Base-by-base conservation (phyloP, 1,284 basidiomycete genomes). In the Cronartium quercuum region DNA sequence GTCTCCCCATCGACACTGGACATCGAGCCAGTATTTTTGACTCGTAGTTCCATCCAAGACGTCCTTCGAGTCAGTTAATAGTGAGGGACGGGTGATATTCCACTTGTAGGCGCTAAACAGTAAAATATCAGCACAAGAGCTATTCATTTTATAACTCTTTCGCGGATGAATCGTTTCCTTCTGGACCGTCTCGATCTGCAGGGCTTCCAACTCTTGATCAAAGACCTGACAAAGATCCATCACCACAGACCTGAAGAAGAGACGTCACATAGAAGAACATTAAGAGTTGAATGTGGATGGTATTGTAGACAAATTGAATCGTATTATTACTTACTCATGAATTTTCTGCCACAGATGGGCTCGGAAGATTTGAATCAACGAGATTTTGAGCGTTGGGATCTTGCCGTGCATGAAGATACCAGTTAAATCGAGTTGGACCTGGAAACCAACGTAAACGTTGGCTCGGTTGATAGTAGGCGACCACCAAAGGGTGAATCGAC, bases 401-500 rank as follows among this genome's bases (percentile, higher is more conserved):
- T 98, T 98, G 80, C 94, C 94, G 83, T 96, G 93, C 90, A 91
- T 92, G 85, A 92, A 91, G 76, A 91, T 91, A 81, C 93, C 95
- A 34, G 95, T 98, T 78, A 98, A 83, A 86, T 98, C 95, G 66
- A 98, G 87, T 81, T 98, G 96, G 24, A 98, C 96, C 83, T 98
- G 96, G 90, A 98, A 98, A 87, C 95, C 96, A 81, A 98, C 94
- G 81, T 98, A 98, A 82, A 98, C 94, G 81, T 98, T 98, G 71
- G 94, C 94, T 78, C 94, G 91, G 84, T 98, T 98, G 85, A 98
- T 94, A 0, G 91, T 93, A 21, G 94, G 94, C 81, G 91, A 94
- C 95, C 95, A 99, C 96, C 96, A 99, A 6, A 98, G 86, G 2
- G 94, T 98, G 85, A 98, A 98, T n/a, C 95, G 91, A 88, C 96